phyloP scores from a whole-genome alignment of 345 rosid species.

The Schrenkiella parvula region DNA sequence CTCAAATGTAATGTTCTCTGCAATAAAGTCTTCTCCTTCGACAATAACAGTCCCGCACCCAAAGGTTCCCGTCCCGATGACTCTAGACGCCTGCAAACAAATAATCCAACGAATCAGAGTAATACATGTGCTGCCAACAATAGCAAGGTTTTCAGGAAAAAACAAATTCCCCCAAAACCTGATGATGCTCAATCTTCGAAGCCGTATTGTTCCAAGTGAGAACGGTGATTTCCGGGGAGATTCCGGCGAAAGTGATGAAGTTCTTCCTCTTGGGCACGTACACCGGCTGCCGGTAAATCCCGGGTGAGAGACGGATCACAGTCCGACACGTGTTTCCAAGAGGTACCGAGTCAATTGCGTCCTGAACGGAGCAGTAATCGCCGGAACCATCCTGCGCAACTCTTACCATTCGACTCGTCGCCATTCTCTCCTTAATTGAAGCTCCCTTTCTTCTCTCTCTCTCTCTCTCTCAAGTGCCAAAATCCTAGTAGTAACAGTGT shows the following conservation, averaged over 20 bases:
- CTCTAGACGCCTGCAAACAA: constrained; percentile 45
- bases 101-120: not conserved
- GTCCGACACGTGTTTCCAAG: constrained; percentile 67
- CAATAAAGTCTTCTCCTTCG: constrained; percentile 94
- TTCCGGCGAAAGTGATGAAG: constrained; percentile 77
- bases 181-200: constrained; percentile 78
- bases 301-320: constrained; percentile 71
- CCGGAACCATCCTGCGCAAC: constrained; percentile 78
- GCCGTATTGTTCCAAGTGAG: constrained; percentile 90
- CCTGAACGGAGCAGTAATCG: constrained; percentile 72
- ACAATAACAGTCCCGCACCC: constrained; percentile 87
- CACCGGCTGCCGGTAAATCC: constrained; percentile 73
- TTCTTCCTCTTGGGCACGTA: constrained; percentile 93
- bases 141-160: not conserved
- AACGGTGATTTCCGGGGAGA: constrained; percentile 64
- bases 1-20: constrained; percentile 95
- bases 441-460: not conserved
- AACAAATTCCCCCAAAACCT: constrained; percentile 36
- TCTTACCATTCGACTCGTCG: constrained; percentile 46
- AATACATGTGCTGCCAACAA: constrained; percentile 9
- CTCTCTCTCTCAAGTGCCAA: not conserved
- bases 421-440: constrained; percentile 29
- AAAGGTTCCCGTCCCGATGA: constrained; percentile 91
- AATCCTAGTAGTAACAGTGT: not conserved
- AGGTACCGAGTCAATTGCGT: constrained; percentile 77